Conservation (phyloP, 2,329 filamentous ascomycete species). For the Penicillium thymicola region DNA sequence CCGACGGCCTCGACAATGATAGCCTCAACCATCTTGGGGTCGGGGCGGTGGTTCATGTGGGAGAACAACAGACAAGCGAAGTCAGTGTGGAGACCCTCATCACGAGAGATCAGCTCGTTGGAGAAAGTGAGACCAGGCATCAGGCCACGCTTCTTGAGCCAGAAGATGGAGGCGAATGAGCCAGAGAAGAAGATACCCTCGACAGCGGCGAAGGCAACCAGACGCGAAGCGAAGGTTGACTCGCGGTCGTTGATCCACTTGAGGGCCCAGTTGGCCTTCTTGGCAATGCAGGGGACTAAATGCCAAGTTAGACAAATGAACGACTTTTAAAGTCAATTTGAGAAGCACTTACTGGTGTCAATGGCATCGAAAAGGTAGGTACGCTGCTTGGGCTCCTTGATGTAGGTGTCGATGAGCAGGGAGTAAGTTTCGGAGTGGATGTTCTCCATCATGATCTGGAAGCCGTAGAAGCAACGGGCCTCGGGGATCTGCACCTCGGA, state of each 20-base stretch:
- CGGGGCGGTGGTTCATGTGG: conserved; percentile 90
- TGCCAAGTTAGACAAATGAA: conserved; percentile 25
- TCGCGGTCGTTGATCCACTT: conserved; percentile 91
- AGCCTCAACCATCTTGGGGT: conserved; percentile 72
- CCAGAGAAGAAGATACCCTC: conserved; percentile 99
- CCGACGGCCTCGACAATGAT: conserved; percentile 92
- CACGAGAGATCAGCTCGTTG: conserved; percentile 99
- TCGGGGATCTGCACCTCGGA: conserved; percentile 95
- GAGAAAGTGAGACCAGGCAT: conserved; percentile 99
- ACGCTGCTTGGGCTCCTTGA: conserved; percentile 94
- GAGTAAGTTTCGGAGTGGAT: conserved; percentile 99
- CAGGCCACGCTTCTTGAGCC: conserved; percentile 99
- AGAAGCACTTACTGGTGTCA: conserved; percentile 74
- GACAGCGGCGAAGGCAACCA: conserved; percentile 94
- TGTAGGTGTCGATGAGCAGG: conserved; percentile 97
- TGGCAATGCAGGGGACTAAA: conserved; percentile 87
- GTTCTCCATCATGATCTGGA: conserved; percentile 99
- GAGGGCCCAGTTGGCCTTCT: conserved; percentile 98
- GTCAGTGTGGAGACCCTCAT: conserved; percentile 98
- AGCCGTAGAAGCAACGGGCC: conserved; percentile 99
- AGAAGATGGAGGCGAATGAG: conserved; percentile 98
- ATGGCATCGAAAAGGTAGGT: conserved; percentile 97
- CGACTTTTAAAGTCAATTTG: neutral
- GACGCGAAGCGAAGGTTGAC: conserved; percentile 90
- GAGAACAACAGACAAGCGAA: conserved; percentile 97